These are phyloP conservation scores for Draba incana DNA, from an alignment of 345 rosid genomes.

Conservation along the genomic window DNA sequence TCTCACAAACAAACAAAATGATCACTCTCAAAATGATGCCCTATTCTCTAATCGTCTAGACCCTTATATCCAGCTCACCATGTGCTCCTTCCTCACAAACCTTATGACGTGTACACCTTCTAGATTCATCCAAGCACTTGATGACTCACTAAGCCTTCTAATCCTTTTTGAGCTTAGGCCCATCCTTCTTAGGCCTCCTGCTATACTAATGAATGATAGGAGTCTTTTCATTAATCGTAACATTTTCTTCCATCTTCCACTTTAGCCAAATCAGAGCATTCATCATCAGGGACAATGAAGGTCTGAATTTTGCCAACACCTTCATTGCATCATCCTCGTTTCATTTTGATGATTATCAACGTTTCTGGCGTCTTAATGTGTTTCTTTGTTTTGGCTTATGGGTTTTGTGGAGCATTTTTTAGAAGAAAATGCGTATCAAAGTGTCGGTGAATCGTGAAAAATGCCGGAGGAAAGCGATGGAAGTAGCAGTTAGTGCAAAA, in stretches of 20 bases:
- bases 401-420: conserved; percentile 25
- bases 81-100: too few relatives aligned
- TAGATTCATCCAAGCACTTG: too few relatives aligned
- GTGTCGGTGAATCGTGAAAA: conserved; percentile 39
- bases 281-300: conserved; percentile 28
- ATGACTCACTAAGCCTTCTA: too few relatives aligned
- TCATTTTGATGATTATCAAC: not conserved
- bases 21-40: too few relatives aligned
- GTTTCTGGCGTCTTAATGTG: not conserved
- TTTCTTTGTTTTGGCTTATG: conserved; percentile 4
- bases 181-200: too few relatives aligned
- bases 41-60: too few relatives aligned
- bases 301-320: conserved; percentile 14
- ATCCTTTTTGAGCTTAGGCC: too few relatives aligned
- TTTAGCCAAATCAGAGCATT: conserved; percentile 20
- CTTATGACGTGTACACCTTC: too few relatives aligned
- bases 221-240: too few relatives aligned
- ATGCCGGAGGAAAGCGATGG: conserved; percentile 46
- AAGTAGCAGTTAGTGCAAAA: conserved; percentile 41
- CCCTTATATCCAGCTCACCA: too few relatives aligned
- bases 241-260: conserved; percentile 21
- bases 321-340: conserved; percentile 13
- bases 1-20: too few relatives aligned
- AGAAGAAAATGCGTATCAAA: conserved; percentile 51
- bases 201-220: too few relatives aligned